These are phyloP conservation scores for Sideroxylon spinosum DNA, from an alignment of 179 eudicot genomes.

Conservation along the genomic window DNA sequence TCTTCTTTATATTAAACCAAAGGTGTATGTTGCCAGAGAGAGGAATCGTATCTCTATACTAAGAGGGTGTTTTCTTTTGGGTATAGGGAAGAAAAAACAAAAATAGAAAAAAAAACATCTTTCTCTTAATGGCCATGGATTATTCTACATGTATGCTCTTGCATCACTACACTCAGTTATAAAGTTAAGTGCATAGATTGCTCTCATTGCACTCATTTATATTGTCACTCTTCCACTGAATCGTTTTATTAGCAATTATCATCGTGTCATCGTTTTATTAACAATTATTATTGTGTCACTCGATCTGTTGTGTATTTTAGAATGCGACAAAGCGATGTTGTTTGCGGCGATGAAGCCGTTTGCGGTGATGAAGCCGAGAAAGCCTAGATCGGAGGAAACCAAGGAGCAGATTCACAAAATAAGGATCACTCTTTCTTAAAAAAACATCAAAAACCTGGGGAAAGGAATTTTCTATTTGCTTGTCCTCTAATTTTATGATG, in stretches of 20 bases:
- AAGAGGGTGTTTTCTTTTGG: too few species aligned
- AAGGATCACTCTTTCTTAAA: conserved; percentile 77
- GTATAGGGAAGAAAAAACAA: too few species aligned
- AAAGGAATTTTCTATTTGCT: conserved; percentile 38
- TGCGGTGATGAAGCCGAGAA: conserved; percentile 57
- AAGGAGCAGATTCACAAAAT: conserved; percentile 64
- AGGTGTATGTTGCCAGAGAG: conserved; percentile 92
- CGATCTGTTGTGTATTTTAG: neutral
- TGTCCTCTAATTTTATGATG: too few species aligned
- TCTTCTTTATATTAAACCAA: conserved; percentile 29
- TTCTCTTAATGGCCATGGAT: too few species aligned
- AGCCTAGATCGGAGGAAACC: conserved; percentile 65
- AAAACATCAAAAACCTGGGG: conserved; percentile 75
- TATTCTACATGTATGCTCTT: too few species aligned
- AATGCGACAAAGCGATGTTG: conserved; percentile 32
- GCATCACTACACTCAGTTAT: too few species aligned
- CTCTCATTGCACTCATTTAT: too few species aligned
- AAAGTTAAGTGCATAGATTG: too few species aligned
- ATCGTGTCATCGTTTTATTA: too few species aligned
- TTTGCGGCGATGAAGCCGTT: conserved; percentile 64
- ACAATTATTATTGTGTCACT: neutral
- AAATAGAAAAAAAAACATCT: too few species aligned
- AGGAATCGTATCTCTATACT: conserved; percentile 94
- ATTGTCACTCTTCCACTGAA: neutral
- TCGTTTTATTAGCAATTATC: too few species aligned